Base-by-base conservation (phyloP, 2,329 filamentous ascomycete species). In the Neonectria punicea region DNA sequence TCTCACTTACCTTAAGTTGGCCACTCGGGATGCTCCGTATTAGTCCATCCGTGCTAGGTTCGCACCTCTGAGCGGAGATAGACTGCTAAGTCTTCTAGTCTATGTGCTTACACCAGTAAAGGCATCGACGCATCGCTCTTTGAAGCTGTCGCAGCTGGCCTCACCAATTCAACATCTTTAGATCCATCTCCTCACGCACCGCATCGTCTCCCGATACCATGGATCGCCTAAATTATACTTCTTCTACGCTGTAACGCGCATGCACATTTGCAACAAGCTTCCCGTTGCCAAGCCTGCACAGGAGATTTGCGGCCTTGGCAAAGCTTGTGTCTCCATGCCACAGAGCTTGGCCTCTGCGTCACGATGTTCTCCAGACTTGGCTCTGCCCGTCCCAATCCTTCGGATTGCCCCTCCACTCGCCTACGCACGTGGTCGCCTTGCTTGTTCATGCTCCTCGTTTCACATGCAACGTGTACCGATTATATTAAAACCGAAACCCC, bases 271-370 rank as follows among this genome's bases (percentile, higher is more conserved):
- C 41, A 63, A 61, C 60, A 73, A 70, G 70, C 71, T 68, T 73
- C 55, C 51, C 63, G 55, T 22, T 60, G 72, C 72, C 72, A 74
- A 74, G 70, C 49, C 71, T 69, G 63, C 65, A 58, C 63, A 66
- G 53, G 64, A 51, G 60, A 56, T 32, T 36, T 34, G 46, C 39
- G 47, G 68, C 70, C 76, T 78, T 74, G 77, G 74, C 74, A 74
- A 76, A 76, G 74, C 74, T 76, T 76, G 69, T 73, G 63, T 69
- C 50, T 43, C 59, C n/a, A 43, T 4, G n/a, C n/a, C 39, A 43
- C 39, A 43, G n/a, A 43, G 65, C 63, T 63, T 71, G 65, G 67
- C 66, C 68, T 65, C 47, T 70, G 62, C 49, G 53, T 51, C 25
- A 51, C 55, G 65, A 59, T 36, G 20, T 61, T 71, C 67, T 73